Conservation (phyloP, 257 asterid genomes). For the Nicotiana noctiflora region DNA sequence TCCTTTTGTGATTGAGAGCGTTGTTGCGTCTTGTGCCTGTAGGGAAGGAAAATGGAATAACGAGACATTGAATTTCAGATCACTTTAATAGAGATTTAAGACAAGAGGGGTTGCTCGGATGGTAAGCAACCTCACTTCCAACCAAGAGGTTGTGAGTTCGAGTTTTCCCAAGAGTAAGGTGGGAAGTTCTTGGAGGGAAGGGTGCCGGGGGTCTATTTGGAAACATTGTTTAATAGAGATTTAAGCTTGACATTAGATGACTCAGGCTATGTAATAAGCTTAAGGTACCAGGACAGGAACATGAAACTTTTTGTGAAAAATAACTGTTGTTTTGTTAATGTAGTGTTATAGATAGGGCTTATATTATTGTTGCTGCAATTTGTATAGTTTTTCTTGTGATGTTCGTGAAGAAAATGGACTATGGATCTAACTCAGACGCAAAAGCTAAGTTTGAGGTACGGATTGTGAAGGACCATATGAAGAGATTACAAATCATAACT, state of each 20-base stretch:
- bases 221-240: neutral
- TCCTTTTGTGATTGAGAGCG: conserved; percentile 48
- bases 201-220: no score
- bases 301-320: neutral
- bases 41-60: neutral
- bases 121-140: no score
- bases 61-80: neutral
- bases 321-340: neutral
- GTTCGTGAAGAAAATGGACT: neutral
- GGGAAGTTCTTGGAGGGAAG: no score
- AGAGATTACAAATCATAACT: neutral
- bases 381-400: neutral
- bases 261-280: neutral
- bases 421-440: neutral
- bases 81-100: neutral
- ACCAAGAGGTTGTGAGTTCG: no score
- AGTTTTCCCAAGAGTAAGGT: no score
- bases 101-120: no score
- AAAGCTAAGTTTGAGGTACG: neutral
- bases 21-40: conserved; percentile 42
- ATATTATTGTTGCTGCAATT: neutral
- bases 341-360: neutral
- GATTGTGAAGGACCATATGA: neutral
- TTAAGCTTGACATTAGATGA: neutral
- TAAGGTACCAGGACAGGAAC: neutral